These are phyloP conservation scores for Lachancea quebecensis DNA, from an alignment of 805 yeast species.

Conservation along the genomic window DNA sequence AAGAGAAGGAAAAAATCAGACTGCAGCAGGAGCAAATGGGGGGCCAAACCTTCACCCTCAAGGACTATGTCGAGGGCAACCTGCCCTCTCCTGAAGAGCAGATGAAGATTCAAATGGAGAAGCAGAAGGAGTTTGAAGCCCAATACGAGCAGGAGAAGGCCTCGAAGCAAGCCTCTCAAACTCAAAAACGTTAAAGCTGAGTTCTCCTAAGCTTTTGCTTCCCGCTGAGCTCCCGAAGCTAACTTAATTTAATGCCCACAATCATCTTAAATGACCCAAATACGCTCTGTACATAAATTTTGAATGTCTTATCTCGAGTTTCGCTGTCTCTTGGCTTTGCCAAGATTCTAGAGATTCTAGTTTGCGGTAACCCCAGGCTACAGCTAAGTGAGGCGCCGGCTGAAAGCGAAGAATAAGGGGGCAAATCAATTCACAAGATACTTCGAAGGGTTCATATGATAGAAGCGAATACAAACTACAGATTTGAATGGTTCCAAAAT, in stretches of 20 bases:
- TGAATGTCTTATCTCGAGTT: neutral
- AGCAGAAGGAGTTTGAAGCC: slow-evolving; percentile 35
- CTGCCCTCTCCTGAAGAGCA: slow-evolving; percentile 68
- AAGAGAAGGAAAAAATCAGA: slow-evolving; percentile 58
- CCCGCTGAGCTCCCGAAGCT: neutral
- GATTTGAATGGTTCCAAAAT: no score
- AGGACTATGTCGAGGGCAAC: slow-evolving; percentile 79
- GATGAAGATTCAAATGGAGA: slow-evolving; percentile 37
- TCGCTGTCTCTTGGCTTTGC: no score
- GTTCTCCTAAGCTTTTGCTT: neutral
- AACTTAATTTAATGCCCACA: slow-evolving; percentile 3
- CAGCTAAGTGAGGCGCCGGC: no score
- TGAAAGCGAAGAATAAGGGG: no score
- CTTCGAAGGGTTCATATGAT: no score
- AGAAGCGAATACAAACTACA: no score
- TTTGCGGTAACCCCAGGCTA: no score
- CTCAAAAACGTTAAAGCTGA: neutral
- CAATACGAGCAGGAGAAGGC: slow-evolving; percentile 27
- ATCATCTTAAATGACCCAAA: slow-evolving; percentile 5
- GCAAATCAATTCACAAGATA: no score
- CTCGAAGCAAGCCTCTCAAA: slow-evolving; percentile 6
- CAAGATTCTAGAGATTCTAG: no score
- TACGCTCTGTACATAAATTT: slow-evolving; percentile 4
- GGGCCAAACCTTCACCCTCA: slow-evolving; percentile 75
- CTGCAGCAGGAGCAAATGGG: slow-evolving; percentile 77